Conservation (phyloP, 2,329 filamentous ascomycete species). For the Epichloe coenophiala region DNA sequence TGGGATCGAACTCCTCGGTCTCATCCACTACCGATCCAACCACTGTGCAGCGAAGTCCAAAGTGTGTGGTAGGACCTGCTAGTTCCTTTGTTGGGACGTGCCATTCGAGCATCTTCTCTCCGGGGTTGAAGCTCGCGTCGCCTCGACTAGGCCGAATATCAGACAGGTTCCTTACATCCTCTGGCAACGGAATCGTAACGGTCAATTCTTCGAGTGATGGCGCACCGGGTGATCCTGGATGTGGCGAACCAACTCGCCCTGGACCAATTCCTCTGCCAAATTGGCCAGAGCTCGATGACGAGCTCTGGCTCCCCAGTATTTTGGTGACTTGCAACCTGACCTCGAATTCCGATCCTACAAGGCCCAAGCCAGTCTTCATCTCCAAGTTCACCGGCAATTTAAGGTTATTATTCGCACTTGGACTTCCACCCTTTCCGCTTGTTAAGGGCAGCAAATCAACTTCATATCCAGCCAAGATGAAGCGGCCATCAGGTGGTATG, state of each 20-base stretch:
- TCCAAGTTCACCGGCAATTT: slow-evolving; percentile 74
- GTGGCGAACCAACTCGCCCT: slow-evolving; percentile 25
- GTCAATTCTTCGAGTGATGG: slow-evolving; percentile 62
- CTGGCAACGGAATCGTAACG: slow-evolving; percentile 66
- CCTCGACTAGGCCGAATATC: slow-evolving; percentile 72
- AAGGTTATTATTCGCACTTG: slow-evolving; percentile 44
- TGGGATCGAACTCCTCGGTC: slow-evolving; percentile 34
- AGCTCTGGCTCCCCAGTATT: slow-evolving; percentile 36
- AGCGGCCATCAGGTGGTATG: slow-evolving; percentile 85
- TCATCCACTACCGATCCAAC: slow-evolving; percentile 46
- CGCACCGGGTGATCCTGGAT: slow-evolving; percentile 40
- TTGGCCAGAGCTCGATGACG: slow-evolving; percentile 20
- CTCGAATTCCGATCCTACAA: slow-evolving; percentile 72
- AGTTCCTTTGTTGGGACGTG: slow-evolving; percentile 67
- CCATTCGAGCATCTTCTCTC: slow-evolving; percentile 68
- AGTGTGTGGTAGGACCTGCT: slow-evolving; percentile 49
- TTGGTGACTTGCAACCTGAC: slow-evolving; percentile 62
- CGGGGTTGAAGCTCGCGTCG: slow-evolving; percentile 68
- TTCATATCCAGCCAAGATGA: slow-evolving; percentile 88
- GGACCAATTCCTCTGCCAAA: slow-evolving; percentile 30
- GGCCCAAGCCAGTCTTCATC: slow-evolving; percentile 66
- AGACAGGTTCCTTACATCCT: slow-evolving; percentile 65
- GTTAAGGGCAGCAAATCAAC: slow-evolving; percentile 73
- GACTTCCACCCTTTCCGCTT: slow-evolving; percentile 38
- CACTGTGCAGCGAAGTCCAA: slow-evolving; percentile 68